Evolutionary conservation across 2,329 filamentous ascomycete species (phyloP), one percentile per base, ranked within the genome.

Genomic region (Pseudogymnoascus sp.): DNA sequence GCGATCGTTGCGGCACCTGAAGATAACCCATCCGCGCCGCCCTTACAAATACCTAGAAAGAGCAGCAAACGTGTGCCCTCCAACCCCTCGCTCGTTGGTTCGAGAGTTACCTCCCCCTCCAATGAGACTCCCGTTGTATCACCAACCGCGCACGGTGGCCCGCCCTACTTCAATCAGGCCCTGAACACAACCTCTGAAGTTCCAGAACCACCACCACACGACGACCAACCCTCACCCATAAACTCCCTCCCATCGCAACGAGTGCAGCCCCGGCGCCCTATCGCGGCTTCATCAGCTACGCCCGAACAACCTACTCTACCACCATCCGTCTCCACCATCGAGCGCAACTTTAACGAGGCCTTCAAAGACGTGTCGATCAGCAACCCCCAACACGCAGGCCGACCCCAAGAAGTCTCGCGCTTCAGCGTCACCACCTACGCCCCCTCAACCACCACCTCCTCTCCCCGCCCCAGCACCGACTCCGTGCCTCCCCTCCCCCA

Each of bases 1-100:
- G 78, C 83, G 37, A 79, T 90, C 63, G 82, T 89, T 35, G 80
- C 82, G 50, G 86, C 88, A 3, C 81, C 90, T 38, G 81, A 79
- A 70, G 87, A 90, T 71, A 83, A 84, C 37, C 77, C 77, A 44
- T 76, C 78, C 64, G 82, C 81, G 13, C 75, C 81, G 64, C 83
- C 85, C n/a, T 74, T 88, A 44, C 81, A 76, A 65, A 77, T 88
- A 63, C 80, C 82, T 15, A 77, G 77, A 44, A 84, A 78, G 72
- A 80, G 75, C 69, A 78, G 74, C 70, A 83, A 78, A 69, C 67
- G 66, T 23, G 62, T 68, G 63, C 59, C 64, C 37, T 68, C 69
- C 23, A 42, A 38, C 35, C 70, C 70, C 50, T 66, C 35, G n/a
- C 26, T 62, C 4, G 42, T 21, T 26, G 46, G 53, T 13, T 64